Evolutionary conservation across 106 monocot species (phyloP).

Genomic region (Allium fistulosum): DNA sequence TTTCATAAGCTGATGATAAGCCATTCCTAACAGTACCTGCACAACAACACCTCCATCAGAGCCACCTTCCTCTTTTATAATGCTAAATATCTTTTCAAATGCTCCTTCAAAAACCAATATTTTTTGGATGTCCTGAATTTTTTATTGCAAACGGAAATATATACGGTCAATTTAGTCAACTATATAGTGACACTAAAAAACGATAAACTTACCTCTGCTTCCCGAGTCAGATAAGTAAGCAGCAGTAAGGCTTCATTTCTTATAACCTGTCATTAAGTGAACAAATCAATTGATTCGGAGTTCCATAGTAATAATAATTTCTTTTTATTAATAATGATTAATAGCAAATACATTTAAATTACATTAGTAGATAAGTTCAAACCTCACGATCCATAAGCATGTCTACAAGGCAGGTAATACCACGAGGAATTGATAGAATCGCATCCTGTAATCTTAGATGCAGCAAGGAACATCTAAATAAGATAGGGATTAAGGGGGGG

Average conservation of each 20-base stretch:
- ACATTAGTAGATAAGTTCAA: not conserved
- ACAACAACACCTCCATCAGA: slow-evolving; percentile 99
- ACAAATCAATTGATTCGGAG: not conserved
- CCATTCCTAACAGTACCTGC: slow-evolving; percentile 41
- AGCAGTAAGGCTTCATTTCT: slow-evolving; percentile 95
- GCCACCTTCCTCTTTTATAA: slow-evolving; percentile 96
- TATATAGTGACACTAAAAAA: not conserved
- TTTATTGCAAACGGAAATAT: slow-evolving; percentile 5
- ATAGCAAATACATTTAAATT: not conserved
- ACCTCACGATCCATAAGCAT: slow-evolving; percentile 99
- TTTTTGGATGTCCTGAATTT: slow-evolving; percentile 95
- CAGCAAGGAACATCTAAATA: not conserved
- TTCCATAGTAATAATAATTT: too few species aligned
- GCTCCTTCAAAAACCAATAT: slow-evolving; percentile 98
- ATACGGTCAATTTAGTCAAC: not conserved
- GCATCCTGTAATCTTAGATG: slow-evolving; percentile 84
- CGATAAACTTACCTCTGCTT: slow-evolving; percentile 57
- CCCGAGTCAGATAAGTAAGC: slow-evolving; percentile 91
- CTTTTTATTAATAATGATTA: too few species aligned
- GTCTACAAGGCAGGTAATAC: slow-evolving; percentile 91
- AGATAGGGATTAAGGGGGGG: not conserved
- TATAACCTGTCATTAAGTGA: slow-evolving; percentile 54
- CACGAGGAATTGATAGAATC: slow-evolving; percentile 89
- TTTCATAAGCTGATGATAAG: too few species aligned
- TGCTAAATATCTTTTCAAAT: slow-evolving; percentile 98